These are phyloP conservation scores for Oxyria digyna DNA, from an alignment of 148 eudicot genomes.

Conservation along the genomic window DNA sequence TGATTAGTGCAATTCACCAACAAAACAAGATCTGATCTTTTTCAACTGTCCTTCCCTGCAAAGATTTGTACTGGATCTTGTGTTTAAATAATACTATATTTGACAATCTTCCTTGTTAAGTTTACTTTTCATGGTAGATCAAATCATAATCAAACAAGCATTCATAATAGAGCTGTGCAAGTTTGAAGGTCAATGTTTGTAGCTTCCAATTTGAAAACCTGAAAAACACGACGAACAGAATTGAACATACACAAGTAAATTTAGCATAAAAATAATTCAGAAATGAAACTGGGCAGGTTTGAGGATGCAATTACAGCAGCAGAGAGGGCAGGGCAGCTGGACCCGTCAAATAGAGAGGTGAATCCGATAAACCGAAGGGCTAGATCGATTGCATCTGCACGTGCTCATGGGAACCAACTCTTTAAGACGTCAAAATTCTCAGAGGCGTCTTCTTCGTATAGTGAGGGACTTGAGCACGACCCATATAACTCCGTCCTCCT, in stretches of 20 bases:
- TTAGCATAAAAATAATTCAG: too few species aligned
- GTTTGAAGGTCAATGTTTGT: too few species aligned
- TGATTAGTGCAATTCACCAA: too few species aligned
- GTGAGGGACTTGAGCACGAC: constrained; percentile 74
- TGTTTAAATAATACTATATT: background rate
- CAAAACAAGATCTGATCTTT: background rate
- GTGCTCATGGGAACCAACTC: constrained; percentile 62
- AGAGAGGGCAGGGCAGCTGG: constrained; percentile 50
- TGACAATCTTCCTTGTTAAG: too few species aligned
- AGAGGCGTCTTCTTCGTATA: constrained; percentile 73
- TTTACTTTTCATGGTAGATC: too few species aligned
- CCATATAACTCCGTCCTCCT: constrained; percentile 66
- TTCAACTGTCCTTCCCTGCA: background rate
- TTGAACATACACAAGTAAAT: too few species aligned
- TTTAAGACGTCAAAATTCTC: constrained; percentile 44
- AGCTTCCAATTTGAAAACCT: too few species aligned
- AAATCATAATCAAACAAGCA: too few species aligned
- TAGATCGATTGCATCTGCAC: constrained; percentile 46
- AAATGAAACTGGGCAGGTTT: constrained; percentile 28
- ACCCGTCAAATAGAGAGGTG: constrained; percentile 62
- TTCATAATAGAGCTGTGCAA: too few species aligned
- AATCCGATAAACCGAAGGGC: constrained; percentile 30
- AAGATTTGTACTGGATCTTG: background rate
- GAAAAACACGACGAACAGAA: too few species aligned
- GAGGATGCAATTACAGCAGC: constrained; percentile 56